Base-by-base conservation (phyloP, 139 green algal genomes). In the Tetraselmis striata region DNA sequence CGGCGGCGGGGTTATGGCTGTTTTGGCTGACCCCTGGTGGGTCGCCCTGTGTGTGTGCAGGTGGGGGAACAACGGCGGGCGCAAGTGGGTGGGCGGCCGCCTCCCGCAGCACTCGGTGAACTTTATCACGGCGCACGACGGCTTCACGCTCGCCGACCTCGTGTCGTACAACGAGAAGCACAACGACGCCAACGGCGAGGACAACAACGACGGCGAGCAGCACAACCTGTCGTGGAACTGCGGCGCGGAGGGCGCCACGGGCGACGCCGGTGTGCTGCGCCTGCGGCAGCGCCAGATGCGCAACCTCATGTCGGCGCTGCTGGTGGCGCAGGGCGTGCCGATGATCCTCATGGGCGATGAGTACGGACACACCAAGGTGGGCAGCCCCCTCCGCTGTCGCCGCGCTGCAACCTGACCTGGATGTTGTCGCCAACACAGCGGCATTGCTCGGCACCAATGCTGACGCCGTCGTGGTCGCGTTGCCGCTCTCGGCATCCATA, bases 141-240 rank as follows among this genome's bases (percentile, higher is more conserved):
- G 97, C 58, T 99, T 99, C 93, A 96, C 95, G 29, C 86, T 99
- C 76, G 89, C 91, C 1, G 97, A 99, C 87, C 83, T 98, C 28
- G 93, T 95, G 79, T 86, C 93, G 0, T 99, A 97, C 94, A 99
- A 98, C 85, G 90, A 95, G 82, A 99, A 99, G 89, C 92, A 98
- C 83, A 99, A 99, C 87, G 80, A 95, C 59, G 93, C 91, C 23
- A 99, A 99, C 84, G 95, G 95, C 2, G 94, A 97, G 85, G 82
- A 91, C 78, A 94, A 95, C 86, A 87, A 87, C 29, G 96, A 99
- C 83, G 97, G 97, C 2, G 96, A 99, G 91, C 85, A 87, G 58
- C 92, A 99, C 91, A 99, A 99, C 90, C 86, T 94, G 76, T 95
- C 84, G 76, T 99, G 97, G 97, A 99, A 99, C 89, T 99, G 96